Percentiles rank a stretch among this genome's conserved stretches.
Conservation (phyloP, 371 early-diverging fungal genomes). For the Fennellomyces sp. region DNA sequence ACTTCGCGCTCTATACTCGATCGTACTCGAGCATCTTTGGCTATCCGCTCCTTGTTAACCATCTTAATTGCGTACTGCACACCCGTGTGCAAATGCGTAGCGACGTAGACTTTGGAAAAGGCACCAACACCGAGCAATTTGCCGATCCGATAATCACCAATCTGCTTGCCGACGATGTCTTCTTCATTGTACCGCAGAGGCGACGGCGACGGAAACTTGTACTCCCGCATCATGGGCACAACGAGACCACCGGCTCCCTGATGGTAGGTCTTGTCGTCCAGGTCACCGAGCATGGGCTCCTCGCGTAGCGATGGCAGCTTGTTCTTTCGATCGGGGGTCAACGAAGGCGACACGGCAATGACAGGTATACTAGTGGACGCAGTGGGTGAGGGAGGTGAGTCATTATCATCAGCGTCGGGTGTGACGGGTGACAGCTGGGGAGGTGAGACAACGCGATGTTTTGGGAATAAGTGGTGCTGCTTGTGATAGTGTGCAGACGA, state of each 20-base stretch:
- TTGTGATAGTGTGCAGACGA: neutral
- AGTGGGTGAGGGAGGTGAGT: conserved; percentile 7
- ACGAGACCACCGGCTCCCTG: neutral
- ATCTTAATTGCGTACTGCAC: conserved; percentile 41
- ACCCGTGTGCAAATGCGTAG: conserved; percentile 15
- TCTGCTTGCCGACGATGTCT: conserved; percentile 34
- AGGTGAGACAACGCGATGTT: conserved; percentile 12
- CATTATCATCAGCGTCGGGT: conserved; percentile 12
- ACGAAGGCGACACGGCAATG: conserved; percentile 30
- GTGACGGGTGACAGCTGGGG: conserved; percentile 15
- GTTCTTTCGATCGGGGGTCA: conserved; percentile 25
- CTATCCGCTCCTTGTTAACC: conserved; percentile 38
- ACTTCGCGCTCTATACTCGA: conserved; percentile 53
- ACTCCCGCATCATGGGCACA: conserved; percentile 21
- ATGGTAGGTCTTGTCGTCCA: conserved; percentile 13
- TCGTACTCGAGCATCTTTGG: conserved; percentile 41
- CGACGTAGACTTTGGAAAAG: conserved; percentile 51
- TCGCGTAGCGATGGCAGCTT: conserved; percentile 36
- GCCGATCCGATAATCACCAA: conserved; percentile 34
- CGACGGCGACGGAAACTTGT: conserved; percentile 12
- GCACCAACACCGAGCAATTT: conserved; percentile 47
- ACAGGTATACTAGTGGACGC: conserved; percentile 30
- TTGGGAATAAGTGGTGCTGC: conserved; percentile 14
- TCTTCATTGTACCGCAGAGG: conserved; percentile 20
- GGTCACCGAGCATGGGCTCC: conserved; percentile 39